These are phyloP conservation scores for Kwoniella mangroviensis DNA, from an alignment of 768 basidiomycete species.

Conservation along the genomic window DNA sequence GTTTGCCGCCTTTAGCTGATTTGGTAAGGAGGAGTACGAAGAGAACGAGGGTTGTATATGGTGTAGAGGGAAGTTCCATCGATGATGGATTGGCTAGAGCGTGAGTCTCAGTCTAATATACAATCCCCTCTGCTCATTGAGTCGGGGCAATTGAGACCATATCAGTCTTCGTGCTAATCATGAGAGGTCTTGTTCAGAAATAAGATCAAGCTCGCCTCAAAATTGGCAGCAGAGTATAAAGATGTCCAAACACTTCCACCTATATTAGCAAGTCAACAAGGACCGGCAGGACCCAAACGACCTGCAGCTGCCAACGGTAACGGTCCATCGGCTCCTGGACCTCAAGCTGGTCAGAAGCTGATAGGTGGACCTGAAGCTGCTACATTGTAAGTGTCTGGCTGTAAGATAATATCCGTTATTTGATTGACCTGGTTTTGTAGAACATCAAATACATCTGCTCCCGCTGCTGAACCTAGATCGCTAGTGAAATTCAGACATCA, in stretches of 20 bases:
- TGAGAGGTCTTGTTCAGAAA: conserved; percentile 31
- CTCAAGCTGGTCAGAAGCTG: conserved; percentile 54
- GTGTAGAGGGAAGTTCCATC: conserved; percentile 33
- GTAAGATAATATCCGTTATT: background rate
- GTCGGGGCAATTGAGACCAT: no score
- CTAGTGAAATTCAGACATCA: conserved; percentile 57
- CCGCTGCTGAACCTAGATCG: conserved; percentile 36
- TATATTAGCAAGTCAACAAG: conserved; percentile 74
- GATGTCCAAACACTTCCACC: conserved; percentile 84
- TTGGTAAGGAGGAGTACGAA: conserved; percentile 53
- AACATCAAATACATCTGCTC: conserved; percentile 9
- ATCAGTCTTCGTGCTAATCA: background rate
- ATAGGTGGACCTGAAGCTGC: conserved; percentile 59
- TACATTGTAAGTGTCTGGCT: conserved; percentile 26
- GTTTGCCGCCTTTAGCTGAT: conserved; percentile 51
- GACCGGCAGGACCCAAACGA: conserved; percentile 73
- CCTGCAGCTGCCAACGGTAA: conserved; percentile 58
- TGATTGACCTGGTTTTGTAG: background rate
- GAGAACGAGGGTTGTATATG: conserved; percentile 55
- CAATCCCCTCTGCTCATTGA: no score
- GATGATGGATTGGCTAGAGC: conserved; percentile 54
- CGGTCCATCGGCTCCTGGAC: conserved; percentile 29
- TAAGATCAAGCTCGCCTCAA: conserved; percentile 67
- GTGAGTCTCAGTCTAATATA: conserved; percentile 30
- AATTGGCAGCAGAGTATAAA: conserved; percentile 87